These are phyloP conservation scores for Pythium aristosporum DNA, from an alignment of 352 stramenopile genomes.

Conservation along the genomic window DNA sequence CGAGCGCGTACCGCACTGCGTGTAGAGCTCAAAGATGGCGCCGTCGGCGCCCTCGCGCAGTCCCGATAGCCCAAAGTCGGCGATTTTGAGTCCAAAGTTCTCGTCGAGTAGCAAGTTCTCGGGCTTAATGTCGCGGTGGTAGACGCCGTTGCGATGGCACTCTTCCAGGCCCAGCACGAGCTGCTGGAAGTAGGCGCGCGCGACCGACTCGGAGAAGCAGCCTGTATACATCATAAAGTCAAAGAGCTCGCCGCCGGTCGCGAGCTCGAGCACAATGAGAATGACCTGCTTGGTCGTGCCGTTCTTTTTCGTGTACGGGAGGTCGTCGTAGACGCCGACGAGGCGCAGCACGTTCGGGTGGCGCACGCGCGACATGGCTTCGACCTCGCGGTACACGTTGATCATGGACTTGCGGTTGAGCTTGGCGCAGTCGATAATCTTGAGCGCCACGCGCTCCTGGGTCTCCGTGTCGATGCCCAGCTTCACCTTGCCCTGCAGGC, in stretches of 20 bases:
- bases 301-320: slow-evolving; percentile 75
- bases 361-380: slow-evolving; percentile 84
- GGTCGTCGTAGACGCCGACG: slow-evolving; percentile 70
- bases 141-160: slow-evolving; percentile 84
- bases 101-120: slow-evolving; percentile 92
- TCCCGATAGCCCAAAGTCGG: slow-evolving; percentile 95
- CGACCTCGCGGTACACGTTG: slow-evolving; percentile 88
- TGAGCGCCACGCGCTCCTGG: slow-evolving; percentile 84
- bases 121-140: slow-evolving; percentile 93
- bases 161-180: slow-evolving; percentile 76
- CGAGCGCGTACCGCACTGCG: slow-evolving; percentile 88
- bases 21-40: slow-evolving; percentile 68
- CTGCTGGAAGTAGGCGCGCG: slow-evolving; percentile 88
- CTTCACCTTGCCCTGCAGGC: slow-evolving; percentile 88
- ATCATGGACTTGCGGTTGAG: slow-evolving; percentile 80
- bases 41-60: slow-evolving; percentile 65
- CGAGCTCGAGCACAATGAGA: slow-evolving; percentile 89
- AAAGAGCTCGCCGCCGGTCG: slow-evolving; percentile 85
- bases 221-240: slow-evolving; percentile 95
- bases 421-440: slow-evolving; percentile 87
- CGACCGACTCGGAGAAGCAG: slow-evolving; percentile 83
- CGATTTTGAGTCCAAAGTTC: slow-evolving; percentile 89
- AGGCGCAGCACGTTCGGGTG: slow-evolving; percentile 84
- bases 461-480: slow-evolving; percentile 80
- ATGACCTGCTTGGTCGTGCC: slow-evolving; percentile 76